A percentile compares a stretch with the other conserved stretches of the same genome.
These are phyloP conservation scores for Claviceps capensis DNA, from an alignment of 2,329 filamentous ascomycete species.

Conservation along the genomic window DNA sequence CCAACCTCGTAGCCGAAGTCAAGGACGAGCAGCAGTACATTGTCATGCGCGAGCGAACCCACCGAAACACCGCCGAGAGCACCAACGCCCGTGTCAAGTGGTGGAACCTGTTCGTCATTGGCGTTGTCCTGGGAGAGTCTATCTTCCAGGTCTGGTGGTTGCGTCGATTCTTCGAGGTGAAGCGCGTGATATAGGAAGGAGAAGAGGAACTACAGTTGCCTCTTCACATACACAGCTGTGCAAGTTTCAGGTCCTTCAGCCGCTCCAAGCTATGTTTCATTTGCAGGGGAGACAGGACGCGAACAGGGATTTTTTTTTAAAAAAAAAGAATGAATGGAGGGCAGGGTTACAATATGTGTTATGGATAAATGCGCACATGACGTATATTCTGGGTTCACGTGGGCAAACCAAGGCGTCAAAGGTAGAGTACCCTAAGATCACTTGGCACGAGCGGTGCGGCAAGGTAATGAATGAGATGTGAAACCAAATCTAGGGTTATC, in stretches of 20 bases:
- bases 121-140: slow-evolving; percentile 77
- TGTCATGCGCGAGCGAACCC: slow-evolving; percentile 83
- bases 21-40: slow-evolving; percentile 99
- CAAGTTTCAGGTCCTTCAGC: too few species aligned
- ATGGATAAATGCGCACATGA: too few species aligned
- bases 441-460: too few species aligned
- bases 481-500: too few species aligned
- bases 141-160: slow-evolving; percentile 99
- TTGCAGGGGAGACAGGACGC: too few species aligned
- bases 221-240: background rate
- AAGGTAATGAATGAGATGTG: too few species aligned
- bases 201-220: background rate
- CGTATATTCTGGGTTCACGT: too few species aligned
- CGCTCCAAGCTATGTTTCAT: too few species aligned
- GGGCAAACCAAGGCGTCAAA: too few species aligned
- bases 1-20: slow-evolving; percentile 77
- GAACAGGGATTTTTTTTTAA: background rate
- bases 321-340: background rate
- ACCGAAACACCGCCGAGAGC: slow-evolving; percentile 97
- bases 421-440: too few species aligned
- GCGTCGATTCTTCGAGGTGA: slow-evolving; percentile 91
- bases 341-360: too few species aligned
- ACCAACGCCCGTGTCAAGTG: slow-evolving; percentile 96
- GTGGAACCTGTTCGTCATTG: slow-evolving; percentile 97
- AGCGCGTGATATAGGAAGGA: slow-evolving; percentile 45